phyloP scores from a whole-genome alignment of 441 rosid species.

The Croton setiger region DNA sequence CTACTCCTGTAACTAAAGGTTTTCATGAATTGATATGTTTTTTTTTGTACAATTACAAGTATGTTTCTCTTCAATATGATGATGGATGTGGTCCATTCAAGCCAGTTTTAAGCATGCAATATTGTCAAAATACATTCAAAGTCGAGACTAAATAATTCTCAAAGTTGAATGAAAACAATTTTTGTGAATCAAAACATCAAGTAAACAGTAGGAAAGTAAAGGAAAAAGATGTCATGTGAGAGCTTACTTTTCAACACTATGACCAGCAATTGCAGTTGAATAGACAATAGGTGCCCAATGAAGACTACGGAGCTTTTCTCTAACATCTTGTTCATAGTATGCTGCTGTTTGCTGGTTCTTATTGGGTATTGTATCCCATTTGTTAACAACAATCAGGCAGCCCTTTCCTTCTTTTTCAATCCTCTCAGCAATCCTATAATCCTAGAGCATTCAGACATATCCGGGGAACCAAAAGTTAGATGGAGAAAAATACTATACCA shows the following conservation, averaged over 20 bases:
- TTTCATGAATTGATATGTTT: too few species aligned
- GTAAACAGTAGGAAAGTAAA: background rate
- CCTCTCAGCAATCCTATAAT: conserved; percentile 86
- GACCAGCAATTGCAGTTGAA: conserved; percentile 85
- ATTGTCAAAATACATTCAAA: background rate
- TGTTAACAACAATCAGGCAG: conserved; percentile 88
- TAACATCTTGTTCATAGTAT: conserved; percentile 81
- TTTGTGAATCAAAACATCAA: too few species aligned
- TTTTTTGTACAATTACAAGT: too few species aligned
- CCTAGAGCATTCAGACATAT: conserved; percentile 43
- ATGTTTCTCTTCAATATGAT: too few species aligned
- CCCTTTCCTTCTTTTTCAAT: conserved; percentile 95
- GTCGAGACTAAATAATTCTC: background rate
- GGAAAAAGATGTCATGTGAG: background rate
- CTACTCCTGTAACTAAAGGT: too few species aligned
- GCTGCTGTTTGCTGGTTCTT: conserved; percentile 77
- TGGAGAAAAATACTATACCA: background rate
- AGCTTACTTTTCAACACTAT: conserved; percentile 79
- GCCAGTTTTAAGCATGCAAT: too few species aligned
- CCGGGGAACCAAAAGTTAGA: conserved; percentile 3
- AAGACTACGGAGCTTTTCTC: conserved; percentile 85
- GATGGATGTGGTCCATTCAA: too few species aligned
- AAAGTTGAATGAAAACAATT: background rate
- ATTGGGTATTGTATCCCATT: conserved; percentile 95
- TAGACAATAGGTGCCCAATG: conserved; percentile 94